These are phyloP conservation scores for Leccinum subtestaceum DNA, from an alignment of 768 basidiomycete genomes.

Conservation along the genomic window DNA sequence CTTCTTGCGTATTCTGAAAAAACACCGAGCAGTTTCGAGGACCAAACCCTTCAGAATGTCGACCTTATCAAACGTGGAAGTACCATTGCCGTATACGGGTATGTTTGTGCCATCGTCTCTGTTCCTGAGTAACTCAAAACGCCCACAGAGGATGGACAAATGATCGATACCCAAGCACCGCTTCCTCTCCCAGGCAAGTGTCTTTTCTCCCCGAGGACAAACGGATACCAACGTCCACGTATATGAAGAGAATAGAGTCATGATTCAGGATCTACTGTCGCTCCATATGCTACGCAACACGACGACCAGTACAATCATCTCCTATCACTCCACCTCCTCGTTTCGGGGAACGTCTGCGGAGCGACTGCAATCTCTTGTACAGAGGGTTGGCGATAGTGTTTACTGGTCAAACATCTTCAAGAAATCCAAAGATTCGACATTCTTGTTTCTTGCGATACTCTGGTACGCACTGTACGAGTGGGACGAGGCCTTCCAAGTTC, in stretches of 20 bases:
- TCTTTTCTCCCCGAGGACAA: neutral
- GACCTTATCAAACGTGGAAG: constrained; percentile 7
- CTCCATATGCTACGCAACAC: constrained; percentile 38
- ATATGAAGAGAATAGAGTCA: constrained; percentile 14
- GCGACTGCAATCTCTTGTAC: constrained; percentile 26
- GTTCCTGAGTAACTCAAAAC: neutral
- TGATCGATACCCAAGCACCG: constrained; percentile 33
- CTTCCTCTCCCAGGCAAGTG: constrained; percentile 23
- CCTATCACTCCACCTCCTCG: constrained; percentile 26
- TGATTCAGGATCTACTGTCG: constrained; percentile 36
- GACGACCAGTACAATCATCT: constrained; percentile 36
- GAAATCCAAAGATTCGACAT: constrained; percentile 31
- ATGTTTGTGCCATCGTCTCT: neutral
- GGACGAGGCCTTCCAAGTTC: constrained; percentile 54
- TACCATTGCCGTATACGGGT: constrained; percentile 11
- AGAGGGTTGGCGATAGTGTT: constrained; percentile 30
- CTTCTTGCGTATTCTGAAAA: constrained; percentile 40
- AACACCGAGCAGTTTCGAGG: constrained; percentile 22
- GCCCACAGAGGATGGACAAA: constrained; percentile 14
- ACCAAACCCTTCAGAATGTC: constrained; percentile 15
- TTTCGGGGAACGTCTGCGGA: constrained; percentile 24
- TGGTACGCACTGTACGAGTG: constrained; percentile 64
- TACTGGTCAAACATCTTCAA: constrained; percentile 36
- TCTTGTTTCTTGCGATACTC: constrained; percentile 39
- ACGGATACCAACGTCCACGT: neutral